Conservation (phyloP, 1,284 basidiomycete species). For the Cryptococcus jaspeensis region DNA sequence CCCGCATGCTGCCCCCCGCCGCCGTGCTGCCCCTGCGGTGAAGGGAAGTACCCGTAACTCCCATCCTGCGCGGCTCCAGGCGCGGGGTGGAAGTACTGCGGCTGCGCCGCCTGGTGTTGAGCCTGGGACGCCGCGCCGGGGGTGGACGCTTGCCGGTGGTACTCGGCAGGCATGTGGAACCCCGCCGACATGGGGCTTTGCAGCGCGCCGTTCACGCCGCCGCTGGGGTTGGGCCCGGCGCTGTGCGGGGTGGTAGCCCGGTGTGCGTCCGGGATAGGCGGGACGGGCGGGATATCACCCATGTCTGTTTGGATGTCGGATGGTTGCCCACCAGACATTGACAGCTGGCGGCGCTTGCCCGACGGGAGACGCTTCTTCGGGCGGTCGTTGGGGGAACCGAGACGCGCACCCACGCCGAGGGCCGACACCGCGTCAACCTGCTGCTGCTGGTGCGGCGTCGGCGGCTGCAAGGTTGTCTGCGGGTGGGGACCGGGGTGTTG, state of each 20-base stretch:
- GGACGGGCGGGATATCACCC: constrained; percentile 40
- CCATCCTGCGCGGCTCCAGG: neutral
- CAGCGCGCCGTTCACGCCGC: constrained; percentile 14
- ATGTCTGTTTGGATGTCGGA: neutral
- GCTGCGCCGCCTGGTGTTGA: constrained; percentile 9
- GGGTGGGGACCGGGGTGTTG: constrained; percentile 13
- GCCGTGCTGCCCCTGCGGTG: constrained; percentile 19
- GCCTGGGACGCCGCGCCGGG: constrained; percentile 1
- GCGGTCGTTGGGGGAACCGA: constrained; percentile 12
- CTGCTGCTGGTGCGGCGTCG: constrained; percentile 5
- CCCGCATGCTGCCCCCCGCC: constrained; percentile 13
- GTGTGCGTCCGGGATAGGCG: constrained; percentile 41
- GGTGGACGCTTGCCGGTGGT: constrained; percentile 12
- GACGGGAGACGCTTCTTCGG: constrained; percentile 45
- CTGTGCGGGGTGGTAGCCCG: constrained; percentile 28
- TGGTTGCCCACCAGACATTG: constrained; percentile 4
- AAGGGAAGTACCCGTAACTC: constrained; percentile 13
- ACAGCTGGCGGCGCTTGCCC: constrained; percentile 25
- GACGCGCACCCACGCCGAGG: constrained; percentile 37
- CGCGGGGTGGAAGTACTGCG: constrained; percentile 9
- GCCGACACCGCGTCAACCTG: constrained; percentile 28
- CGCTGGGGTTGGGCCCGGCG: constrained; percentile 5
- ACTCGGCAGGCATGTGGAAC: constrained; percentile 40
- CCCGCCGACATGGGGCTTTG: constrained; percentile 35
- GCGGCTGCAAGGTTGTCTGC: neutral